These are phyloP conservation scores for Aspergillus sergii DNA, from an alignment of 2,329 filamentous ascomycete genomes.

Conservation along the genomic window DNA sequence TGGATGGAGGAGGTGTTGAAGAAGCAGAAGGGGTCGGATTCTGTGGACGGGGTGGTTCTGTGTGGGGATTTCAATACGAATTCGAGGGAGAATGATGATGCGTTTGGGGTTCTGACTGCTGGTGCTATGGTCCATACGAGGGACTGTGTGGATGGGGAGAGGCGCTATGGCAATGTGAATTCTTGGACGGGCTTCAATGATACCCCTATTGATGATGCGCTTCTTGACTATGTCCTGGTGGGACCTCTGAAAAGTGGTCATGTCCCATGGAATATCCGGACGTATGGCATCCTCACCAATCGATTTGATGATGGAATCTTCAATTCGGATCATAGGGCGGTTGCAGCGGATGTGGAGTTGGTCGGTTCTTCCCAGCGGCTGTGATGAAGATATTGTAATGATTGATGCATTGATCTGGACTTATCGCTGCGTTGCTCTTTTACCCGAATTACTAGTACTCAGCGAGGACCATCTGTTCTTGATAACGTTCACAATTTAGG, in stretches of 20 bases:
- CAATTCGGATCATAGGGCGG: conserved; percentile 1
- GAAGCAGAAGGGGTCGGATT: neutral
- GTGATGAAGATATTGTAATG: neutral
- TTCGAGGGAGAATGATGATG: neutral
- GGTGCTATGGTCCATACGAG: neutral
- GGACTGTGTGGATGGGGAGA: conserved; percentile 1
- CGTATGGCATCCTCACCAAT: neutral
- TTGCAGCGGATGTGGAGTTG: neutral
- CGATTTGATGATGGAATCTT: conserved; percentile 4
- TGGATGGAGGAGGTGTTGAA: neutral
- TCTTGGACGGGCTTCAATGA: conserved; percentile 5
- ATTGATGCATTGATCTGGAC: neutral
- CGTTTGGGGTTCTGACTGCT: neutral
- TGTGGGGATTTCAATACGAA: conserved; percentile 3
- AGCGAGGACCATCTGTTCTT: neutral
- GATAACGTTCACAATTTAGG: neutral
- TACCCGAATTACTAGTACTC: neutral
- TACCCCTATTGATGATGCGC: neutral
- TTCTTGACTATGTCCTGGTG: neutral
- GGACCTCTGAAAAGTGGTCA: neutral
- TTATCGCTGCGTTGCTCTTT: neutral
- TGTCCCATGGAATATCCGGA: conserved; percentile 1
- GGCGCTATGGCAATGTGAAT: neutral
- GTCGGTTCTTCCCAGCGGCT: neutral
- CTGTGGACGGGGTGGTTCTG: neutral